Conservation (phyloP, 2,329 filamentous ascomycete species). For the Mariannaea elegans region DNA sequence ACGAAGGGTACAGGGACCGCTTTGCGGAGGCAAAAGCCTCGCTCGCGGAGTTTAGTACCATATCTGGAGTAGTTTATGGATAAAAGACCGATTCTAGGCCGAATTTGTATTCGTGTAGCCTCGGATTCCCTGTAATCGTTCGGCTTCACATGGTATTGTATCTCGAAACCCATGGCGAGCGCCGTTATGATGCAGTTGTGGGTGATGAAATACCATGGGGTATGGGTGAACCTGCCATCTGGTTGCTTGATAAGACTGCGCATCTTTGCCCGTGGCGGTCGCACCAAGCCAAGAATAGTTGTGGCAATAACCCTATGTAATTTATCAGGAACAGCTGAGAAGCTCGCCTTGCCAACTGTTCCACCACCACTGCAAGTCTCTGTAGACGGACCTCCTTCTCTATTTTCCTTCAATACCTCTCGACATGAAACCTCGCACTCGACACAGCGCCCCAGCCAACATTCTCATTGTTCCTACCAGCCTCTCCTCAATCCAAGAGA, state of each 20-base stretch:
- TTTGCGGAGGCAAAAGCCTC: not conserved
- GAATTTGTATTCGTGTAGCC: not conserved
- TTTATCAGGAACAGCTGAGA: not conserved
- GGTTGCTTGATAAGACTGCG: not conserved
- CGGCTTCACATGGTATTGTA: constrained; percentile 15
- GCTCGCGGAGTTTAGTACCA: not conserved
- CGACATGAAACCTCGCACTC: constrained; percentile 38
- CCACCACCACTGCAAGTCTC: not conserved
- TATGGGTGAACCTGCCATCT: not conserved
- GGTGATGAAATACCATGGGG: constrained; percentile 1
- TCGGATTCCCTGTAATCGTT: not conserved
- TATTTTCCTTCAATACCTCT: not conserved
- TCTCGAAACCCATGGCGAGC: not conserved
- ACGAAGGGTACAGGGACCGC: not conserved
- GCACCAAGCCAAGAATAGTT: not conserved
- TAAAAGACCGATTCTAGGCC: not conserved
- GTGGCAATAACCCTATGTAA: not conserved
- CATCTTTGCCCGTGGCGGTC: not conserved
- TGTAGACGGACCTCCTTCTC: not conserved
- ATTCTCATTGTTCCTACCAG: constrained; percentile 32
- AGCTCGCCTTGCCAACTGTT: not conserved
- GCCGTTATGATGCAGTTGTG: not conserved
- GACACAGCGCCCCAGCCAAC: constrained; percentile 29
- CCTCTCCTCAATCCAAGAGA: constrained; percentile 26
- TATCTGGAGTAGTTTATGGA: not conserved